Evolutionary conservation across 768 basidiomycete genomes (phyloP), one percentile per base, ranked within the genome.

Genomic region (Chalciporus pseudorubinellus): DNA sequence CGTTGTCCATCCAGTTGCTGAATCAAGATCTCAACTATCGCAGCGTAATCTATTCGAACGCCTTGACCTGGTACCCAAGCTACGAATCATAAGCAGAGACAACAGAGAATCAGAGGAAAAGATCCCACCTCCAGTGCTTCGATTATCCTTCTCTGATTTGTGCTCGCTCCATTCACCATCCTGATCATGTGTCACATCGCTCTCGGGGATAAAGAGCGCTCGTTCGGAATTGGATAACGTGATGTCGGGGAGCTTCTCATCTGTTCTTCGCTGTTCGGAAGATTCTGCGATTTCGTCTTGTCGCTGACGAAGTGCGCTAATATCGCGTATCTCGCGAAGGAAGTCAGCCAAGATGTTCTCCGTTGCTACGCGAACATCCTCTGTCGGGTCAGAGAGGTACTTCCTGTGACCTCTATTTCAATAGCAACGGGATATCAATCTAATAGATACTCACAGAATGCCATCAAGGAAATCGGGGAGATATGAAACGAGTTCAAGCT

Each of bases 381-480:
- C 87, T 1, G 86, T 94, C 0, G 93, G 93, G 68, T 99, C 97
- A 1, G 92, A 92, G 13, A 98, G 84, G 66, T 98, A 99, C 73
- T 89, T 93, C 58, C 94, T 95, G 52, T 10, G 51, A 44, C 39
- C 45, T 42, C 21, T 44, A 19, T 38, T 28, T 56, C 21, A 54
- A 53, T 20, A 48, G 41, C 48, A 36, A 45, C 43, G 39, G 39
- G 40, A 39, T 31, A 44, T 33, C n/a, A 24, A 26, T 34, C 49
- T 48, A 39, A 50, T 21, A 50, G 38, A 36, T 4, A 74, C 89
- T 72, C 59, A 94, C 92, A 99, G 64, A 38, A 99, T 79, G 2
- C 94, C 95, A 55, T 98, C 94, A 44, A 99, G 71, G 65, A 98
- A 95, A 62, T 97, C 88, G 1, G 97, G 97, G 29, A 99, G 80